Conservation (phyloP, 805 yeast species). For the Metschnikowia matae region DNA sequence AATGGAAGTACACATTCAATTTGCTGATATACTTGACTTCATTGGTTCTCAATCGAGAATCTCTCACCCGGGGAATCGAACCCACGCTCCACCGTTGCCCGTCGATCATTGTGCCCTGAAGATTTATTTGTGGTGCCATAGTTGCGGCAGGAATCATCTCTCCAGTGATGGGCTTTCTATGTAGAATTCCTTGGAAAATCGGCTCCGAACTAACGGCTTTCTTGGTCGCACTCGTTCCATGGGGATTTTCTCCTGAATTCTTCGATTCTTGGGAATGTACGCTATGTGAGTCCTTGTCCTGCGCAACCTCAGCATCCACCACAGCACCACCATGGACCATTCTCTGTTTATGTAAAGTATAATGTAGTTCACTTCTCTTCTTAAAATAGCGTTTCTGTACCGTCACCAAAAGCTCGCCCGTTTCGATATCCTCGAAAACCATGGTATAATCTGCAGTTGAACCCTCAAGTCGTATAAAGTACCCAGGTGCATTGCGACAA, state of each 20-base stretch:
- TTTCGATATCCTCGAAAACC: constrained; percentile 15
- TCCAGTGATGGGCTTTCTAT: constrained; percentile 8
- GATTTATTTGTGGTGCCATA: constrained; percentile 7
- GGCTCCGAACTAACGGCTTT: not conserved
- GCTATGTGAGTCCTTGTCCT: not conserved
- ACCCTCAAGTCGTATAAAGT: constrained; percentile 35
- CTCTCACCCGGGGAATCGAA: constrained; percentile 40
- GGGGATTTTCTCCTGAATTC: not conserved
- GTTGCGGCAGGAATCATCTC: constrained; percentile 7
- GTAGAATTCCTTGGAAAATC: not conserved
- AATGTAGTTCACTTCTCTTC: constrained; percentile 5
- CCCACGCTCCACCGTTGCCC: constrained; percentile 30
- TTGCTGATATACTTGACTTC: constrained; percentile 30
- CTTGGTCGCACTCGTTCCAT: too few relatives aligned
- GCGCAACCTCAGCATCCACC: not conserved
- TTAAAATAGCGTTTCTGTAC: constrained; percentile 5
- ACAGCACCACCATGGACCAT: constrained; percentile 4
- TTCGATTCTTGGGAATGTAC: not conserved
- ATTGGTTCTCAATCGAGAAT: constrained; percentile 9
- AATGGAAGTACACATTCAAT: constrained; percentile 35
- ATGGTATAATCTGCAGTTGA: constrained; percentile 4
- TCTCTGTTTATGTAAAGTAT: constrained; percentile 4
- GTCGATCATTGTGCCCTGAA: constrained; percentile 6
- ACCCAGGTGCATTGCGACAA: constrained; percentile 61
- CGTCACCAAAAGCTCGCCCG: constrained; percentile 12